Evolutionary conservation across 148 eudicot species (phyloP), one percentile per base, ranked within the genome.

Genomic region (Linanthus parryae): DNA sequence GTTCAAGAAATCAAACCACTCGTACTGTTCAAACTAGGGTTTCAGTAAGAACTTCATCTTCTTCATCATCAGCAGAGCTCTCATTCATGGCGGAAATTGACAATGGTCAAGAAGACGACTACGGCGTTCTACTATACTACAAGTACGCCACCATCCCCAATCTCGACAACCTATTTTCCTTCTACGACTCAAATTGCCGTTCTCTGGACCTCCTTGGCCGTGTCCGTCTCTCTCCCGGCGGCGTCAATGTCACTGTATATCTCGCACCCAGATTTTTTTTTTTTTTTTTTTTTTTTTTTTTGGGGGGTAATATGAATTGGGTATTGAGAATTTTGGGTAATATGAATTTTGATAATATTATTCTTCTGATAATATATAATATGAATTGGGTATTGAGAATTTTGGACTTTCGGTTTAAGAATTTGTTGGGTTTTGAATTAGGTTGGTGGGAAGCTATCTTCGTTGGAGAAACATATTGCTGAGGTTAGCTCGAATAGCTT

Each of bases 191-290:
- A 51, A 84, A 77, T 29, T 80, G 95, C 67, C 57, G 65, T 61
- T 84, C 94, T n/a, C 94, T 87, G 66, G 66, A 73, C 41, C 83
- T 86, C 39, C 94, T 83, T 55, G 98, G 95, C 66, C 98, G 95
- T 57, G 87, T 92, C 13, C 82, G 98, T 48, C 82, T 92, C 68
- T 75, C 95, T 54, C 65, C 87, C 19, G 61, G 71, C 18, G 98
- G 96, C 67, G 98, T 92, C 76, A 92, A 87, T 40, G 95, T 86
- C 75, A 84, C 94, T 28, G 76, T 80, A 76, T 54, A 16, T 34
- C 20, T 14, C 0, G 19, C 22, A 7, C 4, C 26, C n/a, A 34
- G 13, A 34, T 16, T 5, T 19, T n/a, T n/a, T n/a, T n/a, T n/a
- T n/a, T n/a, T n/a, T n/a, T n/a, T n/a, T n/a, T n/a, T n/a, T n/a